A percentile compares a stretch with the other conserved stretches of the same genome.
Evolutionary conservation across 1,284 basidiomycete species (phyloP).

Genomic region (Phellinidium pouzarii): DNA sequence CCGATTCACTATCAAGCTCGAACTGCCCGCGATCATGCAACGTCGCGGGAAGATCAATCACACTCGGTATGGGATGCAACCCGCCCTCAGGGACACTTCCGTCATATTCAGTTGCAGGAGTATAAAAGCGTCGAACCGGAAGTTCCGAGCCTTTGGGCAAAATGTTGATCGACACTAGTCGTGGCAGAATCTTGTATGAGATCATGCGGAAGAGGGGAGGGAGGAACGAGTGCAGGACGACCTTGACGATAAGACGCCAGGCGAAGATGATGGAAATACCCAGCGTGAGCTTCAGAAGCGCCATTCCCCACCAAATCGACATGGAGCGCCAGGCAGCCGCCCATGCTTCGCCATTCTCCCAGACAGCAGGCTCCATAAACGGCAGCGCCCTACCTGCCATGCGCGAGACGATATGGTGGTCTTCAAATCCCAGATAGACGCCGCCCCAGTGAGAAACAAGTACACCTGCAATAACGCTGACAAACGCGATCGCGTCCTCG

Average conservation of each 20-base stretch:
- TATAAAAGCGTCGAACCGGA: slow-evolving; percentile 79
- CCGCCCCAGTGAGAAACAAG: slow-evolving; percentile 62
- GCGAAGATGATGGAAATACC: slow-evolving; percentile 70
- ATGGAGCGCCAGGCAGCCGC: slow-evolving; percentile 47
- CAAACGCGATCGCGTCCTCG: slow-evolving; percentile 93
- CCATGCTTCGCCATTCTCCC: slow-evolving; percentile 36
- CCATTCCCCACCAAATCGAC: slow-evolving; percentile 49
- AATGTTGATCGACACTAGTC: slow-evolving; percentile 12
- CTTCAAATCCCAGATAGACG: slow-evolving; percentile 32
- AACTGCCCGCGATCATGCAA: slow-evolving; percentile 22
- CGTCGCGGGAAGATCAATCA: slow-evolving; percentile 64
- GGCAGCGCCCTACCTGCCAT: slow-evolving; percentile 20
- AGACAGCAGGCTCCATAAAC: slow-evolving; percentile 26
- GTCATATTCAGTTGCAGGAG: slow-evolving; percentile 81
- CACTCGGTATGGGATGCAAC: slow-evolving; percentile 74
- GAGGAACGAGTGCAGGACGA: slow-evolving; percentile 61
- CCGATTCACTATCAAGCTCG: slow-evolving; percentile 5
- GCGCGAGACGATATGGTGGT: slow-evolving; percentile 19
- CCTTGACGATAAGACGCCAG: slow-evolving; percentile 84
- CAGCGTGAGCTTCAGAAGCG: slow-evolving; percentile 54
- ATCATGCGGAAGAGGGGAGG: slow-evolving; percentile 78
- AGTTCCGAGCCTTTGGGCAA: slow-evolving; percentile 42
- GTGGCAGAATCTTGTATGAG: slow-evolving; percentile 33
- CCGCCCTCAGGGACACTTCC: slow-evolving; percentile 53
- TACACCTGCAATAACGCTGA: slow-evolving; percentile 79